These are phyloP conservation scores for Galerina sulciceps DNA, from an alignment of 768 basidiomycete genomes.

Conservation along the genomic window DNA sequence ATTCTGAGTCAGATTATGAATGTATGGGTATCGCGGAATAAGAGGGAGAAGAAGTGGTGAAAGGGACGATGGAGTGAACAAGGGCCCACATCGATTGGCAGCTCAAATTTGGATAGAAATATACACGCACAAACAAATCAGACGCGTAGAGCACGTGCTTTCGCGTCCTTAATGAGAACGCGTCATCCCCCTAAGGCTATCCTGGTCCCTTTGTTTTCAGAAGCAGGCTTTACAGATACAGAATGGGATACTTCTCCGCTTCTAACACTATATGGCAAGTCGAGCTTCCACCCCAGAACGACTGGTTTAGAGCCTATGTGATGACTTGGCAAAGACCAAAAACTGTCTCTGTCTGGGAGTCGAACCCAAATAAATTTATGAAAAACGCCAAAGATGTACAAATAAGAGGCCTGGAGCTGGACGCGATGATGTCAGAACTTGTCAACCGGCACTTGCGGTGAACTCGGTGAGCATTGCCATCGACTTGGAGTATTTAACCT, in stretches of 20 bases:
- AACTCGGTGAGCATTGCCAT: too few species aligned
- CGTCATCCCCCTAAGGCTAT: too few species aligned
- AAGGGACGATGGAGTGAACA: slow-evolving; percentile 1
- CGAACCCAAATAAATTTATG: slow-evolving; percentile 1
- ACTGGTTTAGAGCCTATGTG: too few species aligned
- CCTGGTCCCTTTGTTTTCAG: too few species aligned
- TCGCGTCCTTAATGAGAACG: slow-evolving; percentile 10
- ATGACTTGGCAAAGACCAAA: too few species aligned
- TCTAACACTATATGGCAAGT: too few species aligned
- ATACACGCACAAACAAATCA: slow-evolving; percentile 24
- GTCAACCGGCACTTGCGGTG: too few species aligned
- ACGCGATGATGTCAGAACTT: neutral
- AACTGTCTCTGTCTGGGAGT: neutral
- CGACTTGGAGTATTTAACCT: neutral
- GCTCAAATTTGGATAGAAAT: slow-evolving; percentile 20
- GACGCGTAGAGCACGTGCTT: slow-evolving; percentile 25
- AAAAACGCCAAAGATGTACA: neutral
- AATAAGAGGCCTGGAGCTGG: neutral
- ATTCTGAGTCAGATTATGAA: slow-evolving; percentile 4
- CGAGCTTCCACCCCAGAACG: too few species aligned
- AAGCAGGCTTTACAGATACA: too few species aligned
- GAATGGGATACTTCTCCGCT: too few species aligned
- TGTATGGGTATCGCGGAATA: slow-evolving; percentile 12
- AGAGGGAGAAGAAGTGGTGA: neutral
- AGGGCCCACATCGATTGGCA: slow-evolving; percentile 10